These are phyloP conservation scores for Erythrophleum ivorense DNA, from an alignment of 331 rosid genomes.

Conservation along the genomic window DNA sequence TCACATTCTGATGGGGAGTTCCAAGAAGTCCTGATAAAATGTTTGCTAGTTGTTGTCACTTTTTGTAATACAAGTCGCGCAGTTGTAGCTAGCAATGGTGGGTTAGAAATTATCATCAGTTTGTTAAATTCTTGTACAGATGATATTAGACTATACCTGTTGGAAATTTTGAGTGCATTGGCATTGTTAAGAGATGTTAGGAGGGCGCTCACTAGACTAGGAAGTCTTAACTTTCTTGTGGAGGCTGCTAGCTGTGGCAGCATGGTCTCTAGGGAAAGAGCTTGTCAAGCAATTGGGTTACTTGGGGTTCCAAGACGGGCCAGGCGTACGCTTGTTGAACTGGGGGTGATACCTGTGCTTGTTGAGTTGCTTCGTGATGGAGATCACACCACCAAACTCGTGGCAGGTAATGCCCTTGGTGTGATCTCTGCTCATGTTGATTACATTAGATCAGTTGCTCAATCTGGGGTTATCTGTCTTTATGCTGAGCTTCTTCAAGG, in stretches of 20 bases:
- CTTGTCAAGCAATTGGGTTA: conserved; percentile 58
- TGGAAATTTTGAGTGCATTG: conserved; percentile 63
- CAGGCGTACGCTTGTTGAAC: conserved; percentile 48
- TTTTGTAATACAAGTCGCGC: conserved; percentile 49
- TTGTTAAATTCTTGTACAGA: conserved; percentile 39
- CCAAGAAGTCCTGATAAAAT: conserved; percentile 43
- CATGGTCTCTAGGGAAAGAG: conserved; percentile 63
- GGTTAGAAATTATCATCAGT: conserved; percentile 45
- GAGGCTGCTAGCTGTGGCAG: conserved; percentile 62
- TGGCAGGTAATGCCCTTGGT: conserved; percentile 56
- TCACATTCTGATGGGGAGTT: conserved; percentile 46
- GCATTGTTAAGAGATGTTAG: conserved; percentile 55
- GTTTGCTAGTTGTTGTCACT: conserved; percentile 51
- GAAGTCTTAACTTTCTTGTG: conserved; percentile 51
- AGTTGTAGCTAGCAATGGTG: conserved; percentile 47
- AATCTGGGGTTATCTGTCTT: conserved; percentile 60
- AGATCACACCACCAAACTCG: conserved; percentile 46
- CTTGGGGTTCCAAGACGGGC: conserved; percentile 47
- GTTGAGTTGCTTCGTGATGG: conserved; percentile 52
- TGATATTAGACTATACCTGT: conserved; percentile 42
- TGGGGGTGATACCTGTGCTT: conserved; percentile 54
- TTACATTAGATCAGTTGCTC: conserved; percentile 54
- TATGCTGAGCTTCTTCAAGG: conserved; percentile 64
- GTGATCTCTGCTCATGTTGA: conserved; percentile 53
- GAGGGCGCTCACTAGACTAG: conserved; percentile 45